Conservation (phyloP, 192 early-diverging fungal genomes). For the Spizellomyces sp. region DNA sequence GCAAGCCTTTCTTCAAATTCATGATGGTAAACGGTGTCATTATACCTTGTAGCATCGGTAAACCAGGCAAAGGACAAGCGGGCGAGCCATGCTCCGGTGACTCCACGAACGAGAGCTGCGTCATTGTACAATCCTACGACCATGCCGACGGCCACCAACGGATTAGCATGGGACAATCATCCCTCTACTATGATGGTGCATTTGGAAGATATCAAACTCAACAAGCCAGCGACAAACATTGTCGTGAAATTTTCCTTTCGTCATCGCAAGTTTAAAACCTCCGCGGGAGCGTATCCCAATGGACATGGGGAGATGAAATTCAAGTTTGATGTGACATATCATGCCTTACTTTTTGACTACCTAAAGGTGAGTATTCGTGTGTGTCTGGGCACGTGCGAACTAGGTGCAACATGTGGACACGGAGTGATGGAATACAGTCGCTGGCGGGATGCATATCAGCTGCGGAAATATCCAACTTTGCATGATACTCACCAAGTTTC, state of each 20-base stretch:
- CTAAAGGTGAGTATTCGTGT: constrained; percentile 30
- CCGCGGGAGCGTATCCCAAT: constrained; percentile 20
- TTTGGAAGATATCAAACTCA: constrained; percentile 30
- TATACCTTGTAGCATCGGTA: constrained; percentile 4
- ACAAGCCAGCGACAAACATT: constrained; percentile 23
- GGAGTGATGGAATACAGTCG: not conserved
- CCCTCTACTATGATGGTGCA: constrained; percentile 30
- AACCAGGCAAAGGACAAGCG: not conserved
- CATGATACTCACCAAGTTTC: not conserved
- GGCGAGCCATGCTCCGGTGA: not conserved
- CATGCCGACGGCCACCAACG: constrained; percentile 18
- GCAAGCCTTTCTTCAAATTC: not conserved
- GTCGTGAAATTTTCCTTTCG: constrained; percentile 24
- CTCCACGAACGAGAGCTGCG: constrained; percentile 1
- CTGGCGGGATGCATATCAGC: too few species aligned
- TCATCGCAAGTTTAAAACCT: constrained; percentile 24
- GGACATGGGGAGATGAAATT: constrained; percentile 21
- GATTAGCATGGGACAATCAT: constrained; percentile 30
- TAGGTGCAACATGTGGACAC: not conserved
- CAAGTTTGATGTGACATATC: constrained; percentile 34
- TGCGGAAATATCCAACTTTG: too few species aligned
- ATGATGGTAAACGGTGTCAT: not conserved
- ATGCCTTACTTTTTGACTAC: constrained; percentile 41
- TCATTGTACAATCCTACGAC: not conserved
- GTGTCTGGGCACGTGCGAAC: not conserved